phyloP scores from a whole-genome alignment of 345 rosid genomes.

The Hypericum androsaemum region DNA sequence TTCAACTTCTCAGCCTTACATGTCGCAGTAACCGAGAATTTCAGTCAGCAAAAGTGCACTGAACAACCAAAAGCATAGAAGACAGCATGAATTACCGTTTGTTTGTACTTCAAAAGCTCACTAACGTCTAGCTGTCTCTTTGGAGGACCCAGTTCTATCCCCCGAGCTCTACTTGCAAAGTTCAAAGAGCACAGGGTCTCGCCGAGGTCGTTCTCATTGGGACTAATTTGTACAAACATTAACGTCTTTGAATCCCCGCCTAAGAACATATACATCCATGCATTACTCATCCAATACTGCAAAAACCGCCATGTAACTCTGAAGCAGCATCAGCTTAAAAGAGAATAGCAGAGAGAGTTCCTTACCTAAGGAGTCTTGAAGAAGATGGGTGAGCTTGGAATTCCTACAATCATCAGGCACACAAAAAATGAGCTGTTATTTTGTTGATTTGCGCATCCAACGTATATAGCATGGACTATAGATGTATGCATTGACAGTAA shows the following conservation, averaged over 20 bases:
- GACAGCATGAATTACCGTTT: constrained; percentile 38
- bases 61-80: neutral
- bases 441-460: constrained; percentile 2
- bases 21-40: neutral
- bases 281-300: neutral
- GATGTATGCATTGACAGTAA: constrained; percentile 8
- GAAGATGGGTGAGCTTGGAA: constrained; percentile 95
- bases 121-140: constrained; percentile 71
- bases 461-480: neutral
- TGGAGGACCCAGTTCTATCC: constrained; percentile 92
- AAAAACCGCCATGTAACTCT: neutral
- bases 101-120: constrained; percentile 75
- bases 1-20: constrained; percentile 65
- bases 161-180: constrained; percentile 91
- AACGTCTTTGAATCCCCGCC: constrained; percentile 97
- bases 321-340: neutral
- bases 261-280: constrained; percentile 15
- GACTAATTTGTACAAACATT: constrained; percentile 97
- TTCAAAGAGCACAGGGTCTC: constrained; percentile 90
- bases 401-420: constrained; percentile 43
- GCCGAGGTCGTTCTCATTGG: constrained; percentile 64
- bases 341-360: neutral
- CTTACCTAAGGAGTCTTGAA: constrained; percentile 96
- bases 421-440: neutral
- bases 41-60: neutral